Base-by-base conservation (phyloP, 805 yeast genomes). In the Candida vaughaniae region DNA sequence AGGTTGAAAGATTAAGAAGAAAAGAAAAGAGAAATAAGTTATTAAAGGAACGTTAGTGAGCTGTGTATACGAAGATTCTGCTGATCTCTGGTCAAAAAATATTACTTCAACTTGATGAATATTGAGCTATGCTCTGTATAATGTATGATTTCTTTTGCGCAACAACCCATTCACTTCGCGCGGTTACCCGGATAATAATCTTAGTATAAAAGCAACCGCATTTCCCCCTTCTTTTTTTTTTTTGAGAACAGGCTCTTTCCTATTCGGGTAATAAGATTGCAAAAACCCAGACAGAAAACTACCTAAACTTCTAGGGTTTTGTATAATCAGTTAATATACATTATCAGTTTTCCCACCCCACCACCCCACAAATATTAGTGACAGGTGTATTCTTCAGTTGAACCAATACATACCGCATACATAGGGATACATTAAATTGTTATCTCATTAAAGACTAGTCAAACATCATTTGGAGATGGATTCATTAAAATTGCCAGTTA, bases 21-120 rank as follows among this genome's bases (percentile, higher is more conserved):
- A 81, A 84, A 56, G 99, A 91, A 58, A 91, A 91, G 83, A 82
- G 98, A 66, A 91, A 90, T 69, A 91, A 91, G 67, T 69, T 89
- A 53, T 79, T 90, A 58, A 88, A 82, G 59, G 98, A 90, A 56
- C 96, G 97, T 62, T 85, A 58, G 25, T 4, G n/a, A n/a, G n/a
- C n/a, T n/a, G n/a, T n/a, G n/a, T n/a, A 11, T 22, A n/a, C n/a
- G n/a, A n/a, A n/a, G n/a, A n/a, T n/a, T 7, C 9, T 11, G 29
- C 15, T 9, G n/a, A n/a, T n/a, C n/a, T n/a, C n/a, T n/a, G n/a
- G n/a, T n/a, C n/a, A n/a, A n/a, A n/a, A n/a, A n/a, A n/a, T n/a
- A n/a, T n/a, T n/a, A n/a, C n/a, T n/a, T n/a, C n/a, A n/a, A n/a
- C n/a, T n/a, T n/a, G n/a, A n/a, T n/a, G n/a, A n/a, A n/a, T n/a